Base-by-base conservation (phyloP, 192 early-diverging fungal species). In the Chytriomyces sp. region DNA sequence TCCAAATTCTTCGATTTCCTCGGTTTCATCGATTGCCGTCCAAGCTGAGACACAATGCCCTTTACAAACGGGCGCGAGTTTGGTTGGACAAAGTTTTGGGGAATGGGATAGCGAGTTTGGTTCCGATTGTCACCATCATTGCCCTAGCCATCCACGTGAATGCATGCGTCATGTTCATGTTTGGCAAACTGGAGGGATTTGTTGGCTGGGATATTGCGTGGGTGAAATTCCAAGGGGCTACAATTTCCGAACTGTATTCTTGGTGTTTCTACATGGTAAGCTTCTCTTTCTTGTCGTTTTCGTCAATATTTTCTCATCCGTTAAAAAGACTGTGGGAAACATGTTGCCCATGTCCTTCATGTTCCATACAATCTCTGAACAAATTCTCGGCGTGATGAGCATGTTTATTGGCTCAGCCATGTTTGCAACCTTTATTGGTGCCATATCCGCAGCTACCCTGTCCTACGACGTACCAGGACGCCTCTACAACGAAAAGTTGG, bases 401-500 rank as follows among this genome's bases (percentile, higher is more conserved):
- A 64, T 64, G 69, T 0, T 59, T n/a, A 28, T 71, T 28, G 54
- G 54, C 0, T 59, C 54, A 31, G 28, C 56, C 19, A 57, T 57
- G 52, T 58, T 71, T 44, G 72, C 72, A 0, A 67, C 44, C 0
- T 22, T 74, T 1, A 69, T 66, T 39, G 74, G 70, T 31, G 52
- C 70, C 26, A 64, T 71, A 4, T 74, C 74, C 22, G 72, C 74
- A n/a, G 44, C 70, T 28, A 71, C 55, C 3, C 34, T 59, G 31
- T 33, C 75, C 7, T 26, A 34, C 19, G 75, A 76, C 32, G 28
- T 75, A 0, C 75, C 74, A 10, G 70, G 58, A 10, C 66, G 38
- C 19, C 22, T 76, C n/a, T 76, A 77, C 44, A 52, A 72, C 36
- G 26, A 77, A 70, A 77, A 77, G 37, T 32, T 77, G 59, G 75